Evolutionary conservation across 257 asterid species (phyloP).

Genomic region (Rubia yunnanensis): DNA sequence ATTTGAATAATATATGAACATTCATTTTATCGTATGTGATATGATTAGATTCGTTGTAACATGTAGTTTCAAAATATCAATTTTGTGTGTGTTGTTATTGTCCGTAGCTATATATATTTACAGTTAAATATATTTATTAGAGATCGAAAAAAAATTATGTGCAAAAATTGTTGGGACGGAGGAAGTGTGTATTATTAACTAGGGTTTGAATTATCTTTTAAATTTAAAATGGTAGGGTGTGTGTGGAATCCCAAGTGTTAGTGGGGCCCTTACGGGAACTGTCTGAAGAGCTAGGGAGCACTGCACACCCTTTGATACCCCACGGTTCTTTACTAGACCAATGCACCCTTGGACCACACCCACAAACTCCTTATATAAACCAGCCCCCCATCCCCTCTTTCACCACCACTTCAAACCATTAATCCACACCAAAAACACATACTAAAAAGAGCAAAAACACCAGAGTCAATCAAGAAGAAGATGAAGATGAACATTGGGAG

Average conservation of each 20-base stretch:
- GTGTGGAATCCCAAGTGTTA: conserved; percentile 32
- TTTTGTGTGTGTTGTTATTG: too few relatives aligned
- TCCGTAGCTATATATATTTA: too few relatives aligned
- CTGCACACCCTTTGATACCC: conserved; percentile 57
- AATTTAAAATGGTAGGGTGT: background rate
- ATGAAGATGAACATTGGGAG: conserved; percentile 56
- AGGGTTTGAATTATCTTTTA: background rate
- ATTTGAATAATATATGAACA: too few relatives aligned
- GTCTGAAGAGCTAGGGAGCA: conserved; percentile 50
- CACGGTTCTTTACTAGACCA: conserved; percentile 55
- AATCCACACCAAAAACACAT: background rate
- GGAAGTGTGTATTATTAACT: background rate
- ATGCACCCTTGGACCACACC: conserved; percentile 29
- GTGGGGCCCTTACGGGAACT: conserved; percentile 30
- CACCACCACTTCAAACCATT: background rate
- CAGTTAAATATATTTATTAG: too few relatives aligned
- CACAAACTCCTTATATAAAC: conserved; percentile 30
- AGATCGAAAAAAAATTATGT: too few relatives aligned
- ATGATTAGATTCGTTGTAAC: too few relatives aligned
- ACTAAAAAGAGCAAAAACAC: background rate
- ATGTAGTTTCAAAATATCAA: too few relatives aligned
- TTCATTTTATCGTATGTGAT: too few relatives aligned
- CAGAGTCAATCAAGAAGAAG: background rate
- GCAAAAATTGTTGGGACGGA: too few relatives aligned
- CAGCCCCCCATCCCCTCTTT: conserved; percentile 15